A percentile compares a stretch with the other conserved stretches of the same genome.
Evolutionary conservation across 805 yeast genomes (phyloP).

Genomic region (baker's yeast (Saccharomyces cerevisiae)): DNA sequence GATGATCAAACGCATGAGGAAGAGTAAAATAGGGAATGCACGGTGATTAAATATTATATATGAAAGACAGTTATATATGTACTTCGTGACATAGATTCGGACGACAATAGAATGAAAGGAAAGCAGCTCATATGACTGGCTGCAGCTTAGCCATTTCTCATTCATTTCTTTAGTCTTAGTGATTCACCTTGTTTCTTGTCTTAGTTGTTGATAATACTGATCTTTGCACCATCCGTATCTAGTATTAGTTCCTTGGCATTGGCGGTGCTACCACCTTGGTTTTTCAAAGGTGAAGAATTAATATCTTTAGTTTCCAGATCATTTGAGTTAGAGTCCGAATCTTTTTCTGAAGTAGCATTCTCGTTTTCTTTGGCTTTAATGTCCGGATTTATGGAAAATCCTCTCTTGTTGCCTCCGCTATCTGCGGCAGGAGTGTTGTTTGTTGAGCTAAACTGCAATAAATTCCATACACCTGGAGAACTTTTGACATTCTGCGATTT

Average conservation of each 20-base stretch:
- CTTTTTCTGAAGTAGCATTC: neutral
- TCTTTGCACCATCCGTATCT: slow-evolving; percentile 28
- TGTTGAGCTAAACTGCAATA: slow-evolving; percentile 63
- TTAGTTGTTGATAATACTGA: slow-evolving; percentile 22
- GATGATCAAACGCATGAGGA: neutral
- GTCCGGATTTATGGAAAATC: slow-evolving; percentile 12
- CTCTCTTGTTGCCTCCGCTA: neutral
- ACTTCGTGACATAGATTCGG: neutral
- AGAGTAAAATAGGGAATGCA: neutral
- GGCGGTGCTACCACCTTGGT: slow-evolving; percentile 7
- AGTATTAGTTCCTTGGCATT: slow-evolving; percentile 19
- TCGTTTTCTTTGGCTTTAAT: slow-evolving; percentile 5
- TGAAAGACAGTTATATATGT: neutral
- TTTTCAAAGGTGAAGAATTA: slow-evolving; percentile 24
- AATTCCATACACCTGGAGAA: slow-evolving; percentile 91
- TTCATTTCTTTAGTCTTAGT: neutral
- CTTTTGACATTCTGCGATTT: slow-evolving; percentile 25
- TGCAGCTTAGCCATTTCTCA: neutral
- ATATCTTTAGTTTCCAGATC: slow-evolving; percentile 12
- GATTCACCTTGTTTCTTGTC: neutral
- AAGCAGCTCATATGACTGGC: neutral
- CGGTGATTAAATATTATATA: neutral
- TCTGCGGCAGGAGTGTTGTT: slow-evolving; percentile 27
- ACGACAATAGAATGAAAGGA: neutral
- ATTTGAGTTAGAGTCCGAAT: neutral